Base-by-base conservation (phyloP, 495 filamentous ascomycete genomes). In the Hypoxylon lienhwacheense region DNA sequence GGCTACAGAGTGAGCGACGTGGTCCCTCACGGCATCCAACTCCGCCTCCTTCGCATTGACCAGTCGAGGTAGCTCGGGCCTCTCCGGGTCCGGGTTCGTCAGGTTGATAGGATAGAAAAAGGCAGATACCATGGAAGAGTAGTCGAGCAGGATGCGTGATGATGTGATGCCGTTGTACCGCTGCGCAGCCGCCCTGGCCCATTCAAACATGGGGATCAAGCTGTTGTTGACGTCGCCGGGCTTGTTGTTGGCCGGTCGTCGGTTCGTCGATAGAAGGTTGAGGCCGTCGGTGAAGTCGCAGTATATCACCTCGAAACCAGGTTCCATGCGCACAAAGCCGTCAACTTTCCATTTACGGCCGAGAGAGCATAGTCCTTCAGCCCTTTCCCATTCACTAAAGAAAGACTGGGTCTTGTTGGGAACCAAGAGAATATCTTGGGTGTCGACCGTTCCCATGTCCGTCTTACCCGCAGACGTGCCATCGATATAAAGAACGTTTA, bases 261-360 rank as follows among this genome's bases (percentile, higher is more conserved):
- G 45, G 36, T 35, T 37, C 7, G 56, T 46, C 1, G 48, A 48
- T 7, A 66, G 22, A 6, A 66, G 54, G 39, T 53, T 51, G 11
- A 70, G 49, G 3, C 65, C 63, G 17, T 66, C 33, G 5, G 54
- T 50, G 46, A 87, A 87, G 24, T 81, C 65, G 64, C 85, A 88
- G n/a, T 85, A 67, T 35, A 88, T 85, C 31, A 88, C 70, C 66
- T 87, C 85, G 44, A 87, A 87, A 0, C 85, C 85, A 20, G 77
- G 79, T 53, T 88, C 85, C 81, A 85, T 86, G 11, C 84, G 76
- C 1, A 88, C 56, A 14, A 87, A 55, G 0, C 85, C 85, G 40
- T 86, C 78, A 31, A 86, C 72, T 0, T 73, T 67, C 78, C 77
- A 85, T 7, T 73, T 45, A 4, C 68, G 64, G 0, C 73, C 73